These are phyloP conservation scores for Cyberlindnera euphorbiiphila DNA, from an alignment of 805 yeast genomes.

Conservation along the genomic window DNA sequence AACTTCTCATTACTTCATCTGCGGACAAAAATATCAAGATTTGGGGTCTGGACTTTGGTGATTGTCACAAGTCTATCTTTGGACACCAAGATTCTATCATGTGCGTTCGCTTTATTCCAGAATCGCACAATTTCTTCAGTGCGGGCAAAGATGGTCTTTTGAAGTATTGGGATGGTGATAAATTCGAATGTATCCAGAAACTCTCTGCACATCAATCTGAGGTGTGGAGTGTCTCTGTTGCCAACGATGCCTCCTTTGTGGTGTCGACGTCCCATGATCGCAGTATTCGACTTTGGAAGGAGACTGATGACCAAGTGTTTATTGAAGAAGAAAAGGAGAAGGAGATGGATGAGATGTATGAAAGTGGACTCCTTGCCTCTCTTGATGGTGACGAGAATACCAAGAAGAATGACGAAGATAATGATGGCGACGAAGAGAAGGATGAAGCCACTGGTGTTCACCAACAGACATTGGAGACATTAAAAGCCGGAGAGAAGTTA, in stretches of 20 bases:
- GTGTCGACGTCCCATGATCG: conserved; percentile 91
- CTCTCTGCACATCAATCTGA: conserved; percentile 85
- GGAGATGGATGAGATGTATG: conserved; percentile 91
- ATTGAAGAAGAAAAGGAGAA: conserved; percentile 95
- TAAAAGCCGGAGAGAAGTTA: conserved; percentile 90
- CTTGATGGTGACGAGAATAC: conserved; percentile 52
- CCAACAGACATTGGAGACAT: conserved; percentile 83
- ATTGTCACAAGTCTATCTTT: conserved; percentile 93
- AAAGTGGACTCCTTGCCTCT: conserved; percentile 69
- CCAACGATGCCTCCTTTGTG: conserved; percentile 64
- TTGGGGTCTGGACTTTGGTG: conserved; percentile 99
- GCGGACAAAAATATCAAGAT: conserved; percentile 97
- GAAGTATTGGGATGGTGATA: conserved; percentile 98
- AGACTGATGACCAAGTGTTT: conserved; percentile 93
- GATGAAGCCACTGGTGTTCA: conserved; percentile 64
- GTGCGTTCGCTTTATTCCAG: conserved; percentile 80
- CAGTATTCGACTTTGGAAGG: conserved; percentile 88
- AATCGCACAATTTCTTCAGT: conserved; percentile 85
- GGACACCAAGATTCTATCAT: conserved; percentile 96
- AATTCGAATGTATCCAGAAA: conserved; percentile 90
- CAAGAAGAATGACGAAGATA: conserved; percentile 34
- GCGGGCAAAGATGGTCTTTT: conserved; percentile 84
- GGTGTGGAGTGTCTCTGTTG: conserved; percentile 88
- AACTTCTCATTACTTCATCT: conserved; percentile 84
- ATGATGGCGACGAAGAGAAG: conserved; percentile 37